phyloP scores from a whole-genome alignment of 1,284 basidiomycete species.

The Moniliophthora roreri region DNA sequence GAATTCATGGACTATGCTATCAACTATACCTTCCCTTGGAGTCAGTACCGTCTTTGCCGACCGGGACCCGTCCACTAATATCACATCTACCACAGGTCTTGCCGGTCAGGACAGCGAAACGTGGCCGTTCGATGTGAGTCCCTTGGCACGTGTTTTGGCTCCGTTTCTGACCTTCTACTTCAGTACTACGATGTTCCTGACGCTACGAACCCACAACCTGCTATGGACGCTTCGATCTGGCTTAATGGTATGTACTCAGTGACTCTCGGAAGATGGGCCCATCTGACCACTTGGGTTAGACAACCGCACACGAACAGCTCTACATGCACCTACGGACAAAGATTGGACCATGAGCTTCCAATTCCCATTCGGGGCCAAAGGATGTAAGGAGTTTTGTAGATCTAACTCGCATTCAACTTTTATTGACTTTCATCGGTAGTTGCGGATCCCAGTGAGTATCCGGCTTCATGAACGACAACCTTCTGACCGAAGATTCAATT shows the following conservation, averaged over 20 bases:
- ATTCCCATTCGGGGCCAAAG: conserved; percentile 49
- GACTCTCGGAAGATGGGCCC: not conserved
- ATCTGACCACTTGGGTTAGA: conserved; percentile 34
- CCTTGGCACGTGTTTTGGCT: not conserved
- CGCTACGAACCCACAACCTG: conserved; percentile 46
- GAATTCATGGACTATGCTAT: conserved; percentile 59
- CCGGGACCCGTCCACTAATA: too few relatives aligned
- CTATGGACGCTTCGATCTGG: conserved; percentile 50
- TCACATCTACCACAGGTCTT: conserved; percentile 38
- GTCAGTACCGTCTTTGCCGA: conserved; percentile 37
- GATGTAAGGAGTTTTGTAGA: not conserved
- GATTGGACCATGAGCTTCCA: conserved; percentile 49
- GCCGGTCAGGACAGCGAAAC: conserved; percentile 25
- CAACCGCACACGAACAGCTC: conserved; percentile 48
- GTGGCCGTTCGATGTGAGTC: conserved; percentile 41
- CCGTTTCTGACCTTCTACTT: not conserved
- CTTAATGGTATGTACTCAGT: conserved; percentile 50
- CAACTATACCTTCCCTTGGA: conserved; percentile 68
- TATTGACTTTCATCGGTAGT: conserved; percentile 19
- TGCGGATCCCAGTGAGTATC: conserved; percentile 44
- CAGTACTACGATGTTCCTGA: conserved; percentile 57
- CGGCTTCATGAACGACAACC: not conserved
- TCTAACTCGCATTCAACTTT: conserved; percentile 8
- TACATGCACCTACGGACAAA: conserved; percentile 69
- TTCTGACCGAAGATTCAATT: conserved; percentile 8